phyloP scores from a whole-genome alignment of 805 yeast genomes.

The Starmerella vitae region DNA sequence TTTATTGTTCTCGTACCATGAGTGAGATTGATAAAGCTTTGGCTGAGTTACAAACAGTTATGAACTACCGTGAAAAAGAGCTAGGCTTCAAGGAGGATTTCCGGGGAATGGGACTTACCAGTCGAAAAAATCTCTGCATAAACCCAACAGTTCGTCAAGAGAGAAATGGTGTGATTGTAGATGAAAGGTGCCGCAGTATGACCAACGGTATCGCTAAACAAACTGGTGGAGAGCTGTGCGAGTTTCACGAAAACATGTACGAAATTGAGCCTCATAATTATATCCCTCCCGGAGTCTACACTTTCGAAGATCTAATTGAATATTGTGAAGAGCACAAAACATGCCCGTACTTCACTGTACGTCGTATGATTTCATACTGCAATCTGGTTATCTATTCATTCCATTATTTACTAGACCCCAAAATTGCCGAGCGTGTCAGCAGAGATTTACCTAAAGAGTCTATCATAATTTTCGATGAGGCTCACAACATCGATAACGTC shows the following conservation, averaged over 20 bases:
- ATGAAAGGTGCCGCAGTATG: conserved; percentile 88
- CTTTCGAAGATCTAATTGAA: conserved; percentile 69
- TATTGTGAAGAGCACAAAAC: conserved; percentile 69
- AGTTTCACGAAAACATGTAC: conserved; percentile 80
- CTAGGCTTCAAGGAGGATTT: conserved; percentile 82
- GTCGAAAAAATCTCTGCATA: conserved; percentile 85
- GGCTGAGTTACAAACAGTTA: conserved; percentile 74
- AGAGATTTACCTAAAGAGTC: conserved; percentile 82
- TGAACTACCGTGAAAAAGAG: conserved; percentile 74
- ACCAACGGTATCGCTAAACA: conserved; percentile 80
- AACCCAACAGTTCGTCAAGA: conserved; percentile 82
- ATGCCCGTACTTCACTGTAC: conserved; percentile 94
- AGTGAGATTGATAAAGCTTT: conserved; percentile 96
- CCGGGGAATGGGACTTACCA: conserved; percentile 83
- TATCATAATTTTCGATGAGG: conserved; percentile 93
- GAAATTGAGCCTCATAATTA: conserved; percentile 77
- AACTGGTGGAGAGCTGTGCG: conserved; percentile 54
- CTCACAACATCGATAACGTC: conserved; percentile 96
- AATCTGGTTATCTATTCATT: conserved; percentile 91
- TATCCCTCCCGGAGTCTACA: conserved; percentile 86
- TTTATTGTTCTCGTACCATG: conserved; percentile 98
- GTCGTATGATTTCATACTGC: conserved; percentile 90
- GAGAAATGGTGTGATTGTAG: conserved; percentile 81
- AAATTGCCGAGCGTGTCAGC: conserved; percentile 91
- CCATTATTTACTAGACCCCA: conserved; percentile 91